These are phyloP conservation scores for Claviceps pazoutovae DNA, from an alignment of 2,329 filamentous ascomycete genomes.

Conservation along the genomic window DNA sequence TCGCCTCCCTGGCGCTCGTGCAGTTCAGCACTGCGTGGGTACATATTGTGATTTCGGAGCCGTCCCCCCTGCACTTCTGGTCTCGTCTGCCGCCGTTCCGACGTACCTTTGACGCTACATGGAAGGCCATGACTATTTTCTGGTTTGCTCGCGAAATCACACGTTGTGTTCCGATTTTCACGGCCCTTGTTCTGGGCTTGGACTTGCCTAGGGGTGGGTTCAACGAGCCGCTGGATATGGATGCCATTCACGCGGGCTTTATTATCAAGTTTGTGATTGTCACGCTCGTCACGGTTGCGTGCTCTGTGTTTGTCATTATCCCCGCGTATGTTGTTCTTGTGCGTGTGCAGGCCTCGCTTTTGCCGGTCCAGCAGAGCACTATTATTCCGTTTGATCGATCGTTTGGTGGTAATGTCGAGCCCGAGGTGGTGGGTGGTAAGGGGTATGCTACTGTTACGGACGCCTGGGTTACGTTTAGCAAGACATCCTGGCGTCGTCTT, in stretches of 20 bases:
- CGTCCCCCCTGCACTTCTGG: conserved; percentile 49
- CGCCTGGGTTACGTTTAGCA: conserved; percentile 68
- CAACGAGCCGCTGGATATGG: conserved; percentile 18
- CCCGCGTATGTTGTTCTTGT: conserved; percentile 64
- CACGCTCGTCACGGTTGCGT: conserved; percentile 29
- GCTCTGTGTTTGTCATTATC: conserved; percentile 52
- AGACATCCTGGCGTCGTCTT: conserved; percentile 57
- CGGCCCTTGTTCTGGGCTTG: conserved; percentile 32
- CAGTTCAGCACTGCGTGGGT: conserved; percentile 69
- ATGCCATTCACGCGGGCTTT: conserved; percentile 16
- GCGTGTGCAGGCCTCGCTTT: conserved; percentile 75
- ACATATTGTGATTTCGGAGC: conserved; percentile 67
- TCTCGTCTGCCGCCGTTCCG: conserved; percentile 53
- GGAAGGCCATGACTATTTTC: conserved; percentile 49
- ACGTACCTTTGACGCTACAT: conserved; percentile 53
- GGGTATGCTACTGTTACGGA: conserved; percentile 59
- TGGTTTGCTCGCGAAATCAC: conserved; percentile 43
- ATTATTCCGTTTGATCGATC: conserved; percentile 85
- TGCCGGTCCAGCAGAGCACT: conserved; percentile 67
- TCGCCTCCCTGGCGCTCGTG: conserved; percentile 47
- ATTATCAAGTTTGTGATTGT: conserved; percentile 31
- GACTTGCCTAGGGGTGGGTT: conserved; percentile 22
- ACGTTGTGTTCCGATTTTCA: conserved; percentile 29
- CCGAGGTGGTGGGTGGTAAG: conserved; percentile 58
- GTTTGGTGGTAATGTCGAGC: conserved; percentile 63